Conservation (phyloP, 805 yeast genomes). For the Phaffomyces antillensis region DNA sequence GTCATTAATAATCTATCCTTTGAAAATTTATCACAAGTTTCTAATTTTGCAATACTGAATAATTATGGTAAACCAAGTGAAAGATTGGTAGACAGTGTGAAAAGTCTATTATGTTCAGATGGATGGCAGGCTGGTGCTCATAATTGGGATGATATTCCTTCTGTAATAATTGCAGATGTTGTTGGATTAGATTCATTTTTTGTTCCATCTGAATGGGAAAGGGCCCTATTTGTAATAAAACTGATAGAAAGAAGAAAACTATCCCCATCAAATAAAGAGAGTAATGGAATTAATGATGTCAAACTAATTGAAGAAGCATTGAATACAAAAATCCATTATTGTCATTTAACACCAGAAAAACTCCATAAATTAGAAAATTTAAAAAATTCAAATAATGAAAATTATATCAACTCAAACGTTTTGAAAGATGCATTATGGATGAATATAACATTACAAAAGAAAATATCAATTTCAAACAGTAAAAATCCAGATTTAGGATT, state of each 20-base stretch:
- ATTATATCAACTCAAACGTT: conserved; percentile 32
- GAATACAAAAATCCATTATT: conserved; percentile 37
- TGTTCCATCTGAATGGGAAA: conserved; percentile 49
- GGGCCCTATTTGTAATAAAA: conserved; percentile 40
- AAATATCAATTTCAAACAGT: conserved; percentile 27
- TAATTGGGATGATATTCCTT: conserved; percentile 43
- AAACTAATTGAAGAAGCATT: conserved; percentile 26
- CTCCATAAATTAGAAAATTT: conserved; percentile 36
- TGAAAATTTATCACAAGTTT: conserved; percentile 28
- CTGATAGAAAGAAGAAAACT: conserved; percentile 31
- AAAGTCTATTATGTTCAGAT: conserved; percentile 38
- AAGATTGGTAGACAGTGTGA: conserved; percentile 37
- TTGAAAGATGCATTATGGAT: conserved; percentile 45
- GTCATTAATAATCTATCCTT: conserved; percentile 30
- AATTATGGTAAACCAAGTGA: conserved; percentile 42
- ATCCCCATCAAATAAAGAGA: background rate
- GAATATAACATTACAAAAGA: conserved; percentile 35
- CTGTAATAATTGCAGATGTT: conserved; percentile 33
- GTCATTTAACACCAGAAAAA: conserved; percentile 43
- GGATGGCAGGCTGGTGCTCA: conserved; percentile 42
- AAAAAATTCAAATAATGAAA: conserved; percentile 29
- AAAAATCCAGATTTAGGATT: conserved; percentile 24
- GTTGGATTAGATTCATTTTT: conserved; percentile 45
- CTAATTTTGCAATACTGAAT: conserved; percentile 35
- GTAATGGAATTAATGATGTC: conserved; percentile 12